phyloP scores from a whole-genome alignment of 805 yeast genomes.

The Metschnikowia cubensis region DNA sequence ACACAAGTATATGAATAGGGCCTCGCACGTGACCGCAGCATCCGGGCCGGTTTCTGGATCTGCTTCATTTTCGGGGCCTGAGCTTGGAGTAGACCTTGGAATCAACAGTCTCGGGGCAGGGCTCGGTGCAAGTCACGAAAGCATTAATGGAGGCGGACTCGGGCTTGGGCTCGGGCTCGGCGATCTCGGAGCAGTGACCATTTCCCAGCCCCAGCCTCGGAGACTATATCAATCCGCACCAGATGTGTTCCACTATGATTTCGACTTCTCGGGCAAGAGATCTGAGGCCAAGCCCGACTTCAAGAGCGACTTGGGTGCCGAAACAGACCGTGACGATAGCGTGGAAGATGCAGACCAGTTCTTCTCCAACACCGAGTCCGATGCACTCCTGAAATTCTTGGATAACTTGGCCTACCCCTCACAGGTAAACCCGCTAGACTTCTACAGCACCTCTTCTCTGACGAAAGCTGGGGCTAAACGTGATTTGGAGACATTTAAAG shows the following conservation, averaged over 20 bases:
- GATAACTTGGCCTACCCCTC: constrained; percentile 36
- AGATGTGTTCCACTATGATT: not conserved
- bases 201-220: not conserved
- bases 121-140: too few species aligned
- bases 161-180: not conserved
- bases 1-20: too few species aligned
- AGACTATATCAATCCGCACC: not conserved
- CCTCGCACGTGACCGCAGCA: not conserved
- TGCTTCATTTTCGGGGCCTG: not conserved
- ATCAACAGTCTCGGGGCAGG: not conserved
- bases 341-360: constrained; percentile 17
- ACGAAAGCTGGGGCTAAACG: too few species aligned
- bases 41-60: not conserved
- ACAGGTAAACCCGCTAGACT: constrained; percentile 28
- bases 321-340: constrained; percentile 5
- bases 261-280: not conserved
- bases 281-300: not conserved
- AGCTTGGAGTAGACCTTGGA: not conserved
- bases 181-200: not conserved
- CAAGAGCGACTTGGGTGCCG: not conserved
- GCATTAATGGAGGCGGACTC: not conserved
- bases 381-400: constrained; percentile 35
- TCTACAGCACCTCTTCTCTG: constrained; percentile 16
- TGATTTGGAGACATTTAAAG: too few species aligned
- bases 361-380: constrained; percentile 18